Evolutionary conservation across 345 rosid species (phyloP).

Genomic region (Syzygium grande): DNA sequence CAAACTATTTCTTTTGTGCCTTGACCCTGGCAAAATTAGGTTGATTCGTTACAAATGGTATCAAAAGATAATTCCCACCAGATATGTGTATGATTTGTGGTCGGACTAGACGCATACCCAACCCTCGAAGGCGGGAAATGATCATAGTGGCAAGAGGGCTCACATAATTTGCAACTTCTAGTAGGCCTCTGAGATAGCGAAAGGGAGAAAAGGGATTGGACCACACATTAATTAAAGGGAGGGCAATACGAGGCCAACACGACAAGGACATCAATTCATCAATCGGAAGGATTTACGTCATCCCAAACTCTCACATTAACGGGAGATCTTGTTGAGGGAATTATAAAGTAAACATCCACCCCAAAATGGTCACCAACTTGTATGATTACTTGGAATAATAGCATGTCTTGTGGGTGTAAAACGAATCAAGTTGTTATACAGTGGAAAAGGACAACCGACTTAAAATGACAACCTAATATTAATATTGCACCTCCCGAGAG

Average conservation of each 20-base stretch:
- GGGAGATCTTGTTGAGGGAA: neutral
- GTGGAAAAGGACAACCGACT: neutral
- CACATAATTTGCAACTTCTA: neutral
- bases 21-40: neutral
- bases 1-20: neutral
- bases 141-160: neutral
- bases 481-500: neutral
- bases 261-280: neutral
- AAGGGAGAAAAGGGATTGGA: neutral
- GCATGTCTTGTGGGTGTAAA: neutral
- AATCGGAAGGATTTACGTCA: neutral
- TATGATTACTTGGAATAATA: fast-evolving
- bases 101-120: neutral
- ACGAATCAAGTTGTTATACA: neutral
- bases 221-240: neutral
- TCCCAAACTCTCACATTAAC: neutral
- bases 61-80: neutral
- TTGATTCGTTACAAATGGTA: neutral
- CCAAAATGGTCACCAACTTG: neutral
- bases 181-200: neutral
- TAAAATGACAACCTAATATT: neutral
- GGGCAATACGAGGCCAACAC: neutral
- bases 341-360: neutral
- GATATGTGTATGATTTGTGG: neutral
- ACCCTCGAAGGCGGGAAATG: neutral